Base-by-base conservation (phyloP, 345 rosid species). In the Barbarea vulgaris region DNA sequence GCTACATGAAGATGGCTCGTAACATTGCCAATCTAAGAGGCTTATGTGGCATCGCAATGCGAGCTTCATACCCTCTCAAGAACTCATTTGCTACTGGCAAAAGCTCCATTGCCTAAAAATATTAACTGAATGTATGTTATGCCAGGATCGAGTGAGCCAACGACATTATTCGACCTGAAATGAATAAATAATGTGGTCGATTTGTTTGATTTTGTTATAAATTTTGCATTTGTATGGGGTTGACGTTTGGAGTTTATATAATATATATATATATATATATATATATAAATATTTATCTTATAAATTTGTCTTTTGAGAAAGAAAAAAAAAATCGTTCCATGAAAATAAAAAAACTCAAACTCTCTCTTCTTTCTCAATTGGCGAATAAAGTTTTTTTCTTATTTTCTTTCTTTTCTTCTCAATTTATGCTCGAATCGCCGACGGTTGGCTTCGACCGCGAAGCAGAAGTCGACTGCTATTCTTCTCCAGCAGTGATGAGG, bases 11-110 rank as follows among this genome's bases (percentile, higher is more conserved):
- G 77, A 83, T 93, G 88, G 91, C 80, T 53, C 80, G 94, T 11
- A 88, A 88, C 18, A 27, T 82, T 46, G 79, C 24, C 5, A 55
- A 69, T 24, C 67, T 80, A 3, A 67, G 87, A 0, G 96, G 97
- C 3, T 85, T 83, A 75, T 93, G 98, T 83, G 98, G 94, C 13
- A 93, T 93, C 30, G 94, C 94, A 2, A 72, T 91, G 76, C 96
- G 90, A 68, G 78, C 93, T 60, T 91, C 97, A 30, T 93, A 91
- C 74, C 98, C 98, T 3, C 75, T 89, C 44, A 93, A 89, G 81
- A 87, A 55, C 66, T n/a, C 51, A 0, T 24, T n/a, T 41, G 7
- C 27, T 22, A 55, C 48, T 2, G 50, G 1, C 8, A 41, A 31
- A 73, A 6, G 77, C 86, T 64, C 64, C 21, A 64, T 53, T 42